Base-by-base conservation (phyloP, 1,284 basidiomycete species). In the Irpex sp. region DNA sequence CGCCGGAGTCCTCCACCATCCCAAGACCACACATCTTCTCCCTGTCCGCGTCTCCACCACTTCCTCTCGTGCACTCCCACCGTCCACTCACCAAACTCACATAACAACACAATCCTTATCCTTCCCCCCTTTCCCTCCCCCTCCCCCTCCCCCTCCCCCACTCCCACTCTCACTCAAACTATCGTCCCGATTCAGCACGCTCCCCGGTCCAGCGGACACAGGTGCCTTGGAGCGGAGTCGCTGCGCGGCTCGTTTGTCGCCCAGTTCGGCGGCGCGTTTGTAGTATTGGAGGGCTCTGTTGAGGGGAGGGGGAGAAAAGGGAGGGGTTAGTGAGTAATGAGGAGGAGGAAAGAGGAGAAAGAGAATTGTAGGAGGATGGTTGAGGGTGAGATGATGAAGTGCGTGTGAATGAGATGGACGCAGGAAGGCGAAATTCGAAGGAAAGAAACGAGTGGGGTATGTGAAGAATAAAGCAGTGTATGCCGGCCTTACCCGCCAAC, bases 211-310 rank as follows among this genome's bases (percentile, higher is more conserved):
- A 51, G 86, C 87, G 1, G 86, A 84, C 59, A 81, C 79, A 2
- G 85, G 85, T 40, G 82, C 82, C 55, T 76, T 82, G 58, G 81
- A 78, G n/a, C 81, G 79, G n/a, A 99, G 79, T 57, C 97, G 88
- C 73, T 96, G 93, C 13, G 84, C 80, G 0, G 97, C 96, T 63
- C 97, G 92, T 75, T 95, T 97, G 79, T 99, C 97, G 52, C 97
- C 96, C 40, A 89, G 87, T n/a, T 97, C 94, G 4, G 94, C 90
- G 1, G 97, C 95, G 66, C 86, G 85, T 76, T 91, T 92, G 82
- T 97, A 99, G 85, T 91, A 98, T 34, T 82, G 76, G 62, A 88
- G 81, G 1, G 96, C 89, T 68, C 90, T 92, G 67, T 26, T 15
- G 40, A 67, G 48, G 3, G 58, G 34, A 38, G 13, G 15, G 6